Evolutionary conservation across 2,329 filamentous ascomycete species (phyloP), one percentile per base, ranked within the genome.

Genomic region (Neonectria coccinea): DNA sequence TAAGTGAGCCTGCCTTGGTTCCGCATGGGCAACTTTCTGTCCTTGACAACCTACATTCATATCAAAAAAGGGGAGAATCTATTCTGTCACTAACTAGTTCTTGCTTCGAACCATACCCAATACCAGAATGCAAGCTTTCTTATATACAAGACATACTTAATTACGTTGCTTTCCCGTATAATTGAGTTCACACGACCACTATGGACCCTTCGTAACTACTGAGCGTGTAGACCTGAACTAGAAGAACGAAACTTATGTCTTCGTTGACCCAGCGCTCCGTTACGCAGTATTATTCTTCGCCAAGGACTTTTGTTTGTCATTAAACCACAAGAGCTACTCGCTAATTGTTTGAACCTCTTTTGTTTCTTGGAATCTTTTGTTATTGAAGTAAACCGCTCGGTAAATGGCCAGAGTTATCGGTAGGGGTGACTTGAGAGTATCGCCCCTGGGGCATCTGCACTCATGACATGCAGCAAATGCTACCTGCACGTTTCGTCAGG

Each of bases 21-120:
- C 47, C 50, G 7, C 10, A 25, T 20, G 45, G 51, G 48, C 11
- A 18, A 20, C 44, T 5, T 12, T 59, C 27, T 45, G 31, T 45
- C n/a, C 57, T 57, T 56, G 56, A 53, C 60, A 59, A 36, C 33
- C n/a, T 7, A 52, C 33, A 51, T 36, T 29, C 20, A 42, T 20
- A 44, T 31, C 55, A 50, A 36, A 56, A 64, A 64, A 52, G 29
- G 61, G 61, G 44, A 48, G 44, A 51, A 56, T 64, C 42, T 18
- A 54, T 64, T 64, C 56, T 45, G 56, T 54, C 60, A 47, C 50
- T 42, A 39, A 47, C 50, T 42, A 39, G 45, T 51, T 56, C 61
- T 36, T 59, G 56, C 25, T 52, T 64, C 54, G 51, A 25, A 64
- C 42, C 54, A 62, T 57, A 62, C 59, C 59, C 59, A 56, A 29